These are phyloP conservation scores for Neurospora intermedia DNA, from an alignment of 495 filamentous ascomycete species.

Conservation along the genomic window DNA sequence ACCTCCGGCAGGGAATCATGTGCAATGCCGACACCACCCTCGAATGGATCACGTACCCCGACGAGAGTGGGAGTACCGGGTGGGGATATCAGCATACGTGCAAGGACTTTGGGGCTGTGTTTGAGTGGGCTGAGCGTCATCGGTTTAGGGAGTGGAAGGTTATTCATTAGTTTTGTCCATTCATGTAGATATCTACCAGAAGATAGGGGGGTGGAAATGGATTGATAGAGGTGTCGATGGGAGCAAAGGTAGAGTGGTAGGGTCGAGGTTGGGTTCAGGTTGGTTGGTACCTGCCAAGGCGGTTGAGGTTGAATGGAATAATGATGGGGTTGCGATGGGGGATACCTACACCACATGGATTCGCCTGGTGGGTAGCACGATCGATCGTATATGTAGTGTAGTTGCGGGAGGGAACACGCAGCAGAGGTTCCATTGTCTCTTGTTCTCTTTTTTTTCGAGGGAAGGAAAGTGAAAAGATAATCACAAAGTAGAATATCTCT, in stretches of 20 bases:
- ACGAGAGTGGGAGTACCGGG: background rate
- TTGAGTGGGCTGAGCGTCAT: background rate
- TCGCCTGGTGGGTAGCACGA: background rate
- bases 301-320: background rate
- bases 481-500: no score
- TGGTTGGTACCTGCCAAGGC: background rate
- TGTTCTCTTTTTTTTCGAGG: background rate
- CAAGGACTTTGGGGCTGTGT: background rate
- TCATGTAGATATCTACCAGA: no score
- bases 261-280: background rate
- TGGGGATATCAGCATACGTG: conserved; percentile 2
- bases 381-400: background rate
- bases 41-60: conserved; percentile 1
- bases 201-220: background rate
- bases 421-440: background rate
- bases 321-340: background rate
- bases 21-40: conserved; percentile 8
- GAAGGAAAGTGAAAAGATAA: no score
- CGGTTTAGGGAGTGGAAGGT: background rate
- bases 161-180: background rate
- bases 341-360: background rate
- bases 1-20: conserved; percentile 11
- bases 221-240: no score
- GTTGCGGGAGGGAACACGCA: background rate
- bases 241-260: no score